phyloP scores from a whole-genome alignment of 2,329 filamentous ascomycete species.

The Pleoardoris graminearum region DNA sequence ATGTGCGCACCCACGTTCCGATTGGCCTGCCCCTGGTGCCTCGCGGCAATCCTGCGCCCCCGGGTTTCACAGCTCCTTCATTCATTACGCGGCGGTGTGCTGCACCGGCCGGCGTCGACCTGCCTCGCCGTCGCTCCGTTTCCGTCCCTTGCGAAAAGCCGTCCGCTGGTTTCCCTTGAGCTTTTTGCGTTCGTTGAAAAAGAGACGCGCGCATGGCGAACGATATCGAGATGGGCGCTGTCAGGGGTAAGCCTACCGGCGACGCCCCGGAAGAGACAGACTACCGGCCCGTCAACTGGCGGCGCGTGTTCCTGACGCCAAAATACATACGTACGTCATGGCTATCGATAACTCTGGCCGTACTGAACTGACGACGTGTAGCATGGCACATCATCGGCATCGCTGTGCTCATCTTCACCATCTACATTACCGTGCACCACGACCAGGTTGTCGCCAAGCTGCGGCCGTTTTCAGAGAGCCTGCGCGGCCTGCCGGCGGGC shows the following conservation, averaged over 20 bases:
- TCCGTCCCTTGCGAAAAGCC: neutral
- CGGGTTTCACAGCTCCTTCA: slow-evolving; percentile 29
- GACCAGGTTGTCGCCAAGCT: slow-evolving; percentile 39
- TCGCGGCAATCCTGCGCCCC: slow-evolving; percentile 22
- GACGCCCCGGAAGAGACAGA: slow-evolving; percentile 34
- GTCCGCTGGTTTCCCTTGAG: neutral
- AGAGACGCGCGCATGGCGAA: slow-evolving; percentile 14
- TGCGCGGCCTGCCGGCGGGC: slow-evolving; percentile 40
- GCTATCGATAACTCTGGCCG: neutral
- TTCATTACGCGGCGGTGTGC: slow-evolving; percentile 10
- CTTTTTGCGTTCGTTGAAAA: neutral
- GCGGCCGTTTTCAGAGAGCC: slow-evolving; percentile 40
- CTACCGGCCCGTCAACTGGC: slow-evolving; percentile 40
- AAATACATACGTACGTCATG: slow-evolving; percentile 41
- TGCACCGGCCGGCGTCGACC: neutral
- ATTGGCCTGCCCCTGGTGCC: slow-evolving; percentile 22
- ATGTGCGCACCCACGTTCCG: too few relatives aligned
- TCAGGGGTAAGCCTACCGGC: slow-evolving; percentile 25
- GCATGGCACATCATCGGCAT: slow-evolving; percentile 41
- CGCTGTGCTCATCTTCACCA: slow-evolving; percentile 29
- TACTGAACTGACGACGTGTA: slow-evolving; percentile 14
- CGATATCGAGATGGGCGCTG: slow-evolving; percentile 38
- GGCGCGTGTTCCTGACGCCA: slow-evolving; percentile 36
- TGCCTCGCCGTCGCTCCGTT: neutral
- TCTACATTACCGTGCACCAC: slow-evolving; percentile 34